These are phyloP conservation scores for Ehretia macrophylla DNA, from an alignment of 257 asterid species.

Conservation along the genomic window DNA sequence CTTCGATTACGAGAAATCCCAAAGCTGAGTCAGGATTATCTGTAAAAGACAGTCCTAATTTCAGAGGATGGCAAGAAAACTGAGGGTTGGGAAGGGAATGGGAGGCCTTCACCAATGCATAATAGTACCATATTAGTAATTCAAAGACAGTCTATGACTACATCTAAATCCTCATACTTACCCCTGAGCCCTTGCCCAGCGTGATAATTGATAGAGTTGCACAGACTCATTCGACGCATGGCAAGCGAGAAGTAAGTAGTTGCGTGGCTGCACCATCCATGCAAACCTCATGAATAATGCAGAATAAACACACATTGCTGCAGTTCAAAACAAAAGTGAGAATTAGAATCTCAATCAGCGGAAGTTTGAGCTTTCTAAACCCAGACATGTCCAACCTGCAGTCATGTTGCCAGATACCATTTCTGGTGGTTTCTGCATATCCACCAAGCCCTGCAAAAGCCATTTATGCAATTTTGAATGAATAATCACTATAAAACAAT, in stretches of 20 bases:
- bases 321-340: constrained; percentile 6
- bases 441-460: constrained; percentile 67
- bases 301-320: constrained; percentile 95
- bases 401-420: constrained; percentile 95
- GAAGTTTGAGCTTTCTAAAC: background rate
- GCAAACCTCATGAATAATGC: constrained; percentile 95
- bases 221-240: constrained; percentile 91
- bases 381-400: constrained; percentile 43
- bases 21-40: too few relatives aligned
- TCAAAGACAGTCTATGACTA: too few relatives aligned
- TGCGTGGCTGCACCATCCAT: constrained; percentile 98
- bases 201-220: constrained; percentile 80
- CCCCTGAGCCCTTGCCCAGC: constrained; percentile 95
- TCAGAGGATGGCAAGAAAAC: too few relatives aligned
- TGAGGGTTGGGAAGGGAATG: too few relatives aligned
- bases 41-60: too few relatives aligned
- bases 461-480: background rate
- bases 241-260: constrained; percentile 79
- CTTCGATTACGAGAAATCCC: too few relatives aligned
- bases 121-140: too few relatives aligned
- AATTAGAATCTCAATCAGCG: constrained; percentile 1
- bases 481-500: background rate
- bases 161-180: constrained; percentile 20
- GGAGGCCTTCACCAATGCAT: too few relatives aligned
- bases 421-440: constrained; percentile 90